Base-by-base conservation (phyloP, 2,329 filamentous ascomycete genomes). In the Trichoderma guizhouense region DNA sequence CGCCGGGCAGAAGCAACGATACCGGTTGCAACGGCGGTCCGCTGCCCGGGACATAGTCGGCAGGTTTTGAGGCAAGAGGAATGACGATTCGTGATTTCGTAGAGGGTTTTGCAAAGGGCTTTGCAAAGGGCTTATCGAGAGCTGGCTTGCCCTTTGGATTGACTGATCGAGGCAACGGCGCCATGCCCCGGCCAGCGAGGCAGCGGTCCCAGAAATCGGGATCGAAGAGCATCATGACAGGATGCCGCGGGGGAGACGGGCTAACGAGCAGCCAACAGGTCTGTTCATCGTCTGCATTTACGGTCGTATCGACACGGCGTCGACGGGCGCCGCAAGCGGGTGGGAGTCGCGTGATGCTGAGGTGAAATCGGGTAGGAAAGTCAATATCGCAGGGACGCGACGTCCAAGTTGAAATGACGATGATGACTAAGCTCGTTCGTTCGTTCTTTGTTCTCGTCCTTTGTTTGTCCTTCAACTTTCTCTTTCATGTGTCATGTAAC, bases 11-110 rank as follows among this genome's bases (percentile, higher is more conserved):
- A 3, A 84, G 78, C 7, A 90, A 78, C n/a, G 82, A 77, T 18
- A 89, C 79, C 11, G 83, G 84, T 4, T 83, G 83, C 2, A 86
- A 78, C 0, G 84, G 81, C 0, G 87, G 87, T 0, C 86, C 85
- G 8, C 83, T 83, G 43, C 85, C 84, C 3, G 83, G 83, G 1
- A 81, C 77, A 75, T 88, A 88, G 14, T 76, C 76, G 24, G 65
- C 74, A 1, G 75, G 76, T 61, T 72, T 76, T 12, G 75, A 62
- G 6, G 28, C 8, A 12, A 73, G 69, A 28, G 69, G 72, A 5
- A 73, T 64, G n/a, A 18, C 36, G n/a, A 73, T 68, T 51, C 55
- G 55, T 26, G 72, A 32, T n/a, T 58, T 51, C 15, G 32, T 21
- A 7, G 47, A 43, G 6, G 61, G 24, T 3, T 14, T 24, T 14